Evolutionary conservation across 2,329 filamentous ascomycete species (phyloP).

Genomic region (Diplodia corticola): DNA sequence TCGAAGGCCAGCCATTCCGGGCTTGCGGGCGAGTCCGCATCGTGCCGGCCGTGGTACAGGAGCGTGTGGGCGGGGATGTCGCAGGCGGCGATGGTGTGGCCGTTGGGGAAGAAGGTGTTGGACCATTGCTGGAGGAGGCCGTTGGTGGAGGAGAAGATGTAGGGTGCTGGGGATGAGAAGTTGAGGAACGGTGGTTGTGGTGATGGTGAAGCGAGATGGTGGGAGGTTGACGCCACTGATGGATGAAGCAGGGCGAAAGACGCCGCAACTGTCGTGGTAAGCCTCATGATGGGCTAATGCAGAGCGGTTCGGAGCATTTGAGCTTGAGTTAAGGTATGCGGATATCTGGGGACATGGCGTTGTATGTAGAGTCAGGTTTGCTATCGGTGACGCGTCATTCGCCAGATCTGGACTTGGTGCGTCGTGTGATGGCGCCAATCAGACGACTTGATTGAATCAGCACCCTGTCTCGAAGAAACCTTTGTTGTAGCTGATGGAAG

Average conservation of each 20-base stretch:
- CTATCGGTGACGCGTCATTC: constrained; percentile 22
- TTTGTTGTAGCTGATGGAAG: background rate
- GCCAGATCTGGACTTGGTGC: background rate
- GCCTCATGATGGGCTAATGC: background rate
- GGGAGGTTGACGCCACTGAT: background rate
- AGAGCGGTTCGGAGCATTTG: background rate
- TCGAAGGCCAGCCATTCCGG: constrained; percentile 58
- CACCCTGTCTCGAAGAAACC: background rate
- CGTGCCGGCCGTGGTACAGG: constrained; percentile 52
- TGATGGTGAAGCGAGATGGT: background rate
- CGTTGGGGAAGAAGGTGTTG: constrained; percentile 55
- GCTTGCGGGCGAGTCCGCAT: constrained; percentile 45
- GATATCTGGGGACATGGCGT: background rate
- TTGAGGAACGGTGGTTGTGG: constrained; percentile 37
- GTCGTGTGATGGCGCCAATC: background rate
- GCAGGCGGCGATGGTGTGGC: constrained; percentile 51
- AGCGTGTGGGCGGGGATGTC: constrained; percentile 50
- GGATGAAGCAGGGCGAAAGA: background rate
- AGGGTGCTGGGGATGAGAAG: constrained; percentile 51
- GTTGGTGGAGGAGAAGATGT: constrained; percentile 51
- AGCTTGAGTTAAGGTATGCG: background rate
- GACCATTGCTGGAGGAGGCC: constrained; percentile 53
- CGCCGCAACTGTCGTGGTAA: too few species aligned
- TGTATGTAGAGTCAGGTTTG: background rate
- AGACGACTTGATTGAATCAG: background rate